Evolutionary conservation across 352 stramenopile species (phyloP), one percentile per base, ranked within the genome.

Genomic region (Phytophthora europaea): DNA sequence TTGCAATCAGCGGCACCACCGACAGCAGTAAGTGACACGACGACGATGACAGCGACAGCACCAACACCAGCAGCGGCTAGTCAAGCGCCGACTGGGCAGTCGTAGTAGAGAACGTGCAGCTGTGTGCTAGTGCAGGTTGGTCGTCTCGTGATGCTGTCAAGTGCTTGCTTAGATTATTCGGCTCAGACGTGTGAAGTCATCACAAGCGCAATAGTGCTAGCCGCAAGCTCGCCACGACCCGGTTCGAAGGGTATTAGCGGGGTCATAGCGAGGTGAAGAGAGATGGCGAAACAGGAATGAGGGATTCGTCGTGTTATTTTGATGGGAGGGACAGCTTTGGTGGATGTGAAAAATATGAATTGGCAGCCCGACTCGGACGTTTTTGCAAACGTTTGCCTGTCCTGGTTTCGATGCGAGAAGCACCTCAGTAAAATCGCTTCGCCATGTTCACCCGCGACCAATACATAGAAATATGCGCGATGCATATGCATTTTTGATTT

Each of bases 291-390:
- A 61, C 54, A 59, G 56, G 69, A 72, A 68, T 47, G 57, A 72
- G 54, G 43, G 53, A 58, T 73, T 69, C 53, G 67, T 79, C 59
- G 75, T 80, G 65, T 81, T 81, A 72, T 81, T 80, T 78, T 75
- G 60, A 63, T 73, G 72, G 60, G 48, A 75, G 47, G 60, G 65
- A 65, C 50, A 70, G 61, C 58, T 67, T 70, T 79, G 75, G 66
- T 79, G 70, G 70, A 73, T 80, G 76, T 82, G 76, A 82, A 81
- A 70, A 82, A 80, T 80, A 80, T 73, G 72, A 82, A 78, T 72
- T 75, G 72, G 65, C 67, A 78, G 67, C 58, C 38, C 34, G 20
- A 67, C 40, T 73, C 53, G 51, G 58, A 75, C 55, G 64, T 78
- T 73, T 63, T 58, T 68, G 61, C 68, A 60, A 57, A 64, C 57